Conservation (phyloP, 2,329 filamentous ascomycete genomes). For the Aspergillus sp. region DNA sequence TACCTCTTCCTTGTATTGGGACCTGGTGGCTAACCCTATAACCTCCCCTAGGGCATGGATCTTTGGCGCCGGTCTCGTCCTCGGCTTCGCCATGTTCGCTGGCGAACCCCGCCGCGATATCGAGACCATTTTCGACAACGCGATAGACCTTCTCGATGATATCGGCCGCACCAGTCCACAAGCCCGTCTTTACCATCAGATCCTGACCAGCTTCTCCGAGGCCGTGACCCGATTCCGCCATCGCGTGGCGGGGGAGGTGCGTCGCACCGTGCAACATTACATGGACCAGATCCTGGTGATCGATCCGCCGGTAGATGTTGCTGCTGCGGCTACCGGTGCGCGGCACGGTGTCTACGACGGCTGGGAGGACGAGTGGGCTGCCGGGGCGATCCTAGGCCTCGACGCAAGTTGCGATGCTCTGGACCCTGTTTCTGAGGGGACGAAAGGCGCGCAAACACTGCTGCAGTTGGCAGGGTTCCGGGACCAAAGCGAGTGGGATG, state of each 20-base stretch:
- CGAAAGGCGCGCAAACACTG: background rate
- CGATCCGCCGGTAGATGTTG: background rate
- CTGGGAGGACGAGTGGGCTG: background rate
- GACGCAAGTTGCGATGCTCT: background rate
- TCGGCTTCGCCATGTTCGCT: constrained; percentile 6
- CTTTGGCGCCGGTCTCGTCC: constrained; percentile 6
- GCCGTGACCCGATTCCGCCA: background rate
- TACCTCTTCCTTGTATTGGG: background rate
- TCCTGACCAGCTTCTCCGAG: constrained; percentile 1
- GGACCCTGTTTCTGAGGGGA: background rate
- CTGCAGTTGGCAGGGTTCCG: background rate
- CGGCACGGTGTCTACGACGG: background rate
- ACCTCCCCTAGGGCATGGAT: constrained; percentile 5
- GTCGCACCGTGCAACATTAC: background rate
- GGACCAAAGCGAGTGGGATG: background rate
- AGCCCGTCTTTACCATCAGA: constrained; percentile 4
- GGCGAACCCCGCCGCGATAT: constrained; percentile 3
- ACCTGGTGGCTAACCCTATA: too few relatives aligned
- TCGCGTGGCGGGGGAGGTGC: background rate
- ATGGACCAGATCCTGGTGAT: background rate
- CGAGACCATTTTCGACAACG: background rate
- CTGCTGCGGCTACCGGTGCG: background rate
- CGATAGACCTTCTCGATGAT: background rate
- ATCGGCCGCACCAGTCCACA: constrained; percentile 7
- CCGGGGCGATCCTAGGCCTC: background rate